Evolutionary conservation across 306 rosid genomes (phyloP), one percentile per base, ranked within the genome.

Genomic region (Argentina anserina): DNA sequence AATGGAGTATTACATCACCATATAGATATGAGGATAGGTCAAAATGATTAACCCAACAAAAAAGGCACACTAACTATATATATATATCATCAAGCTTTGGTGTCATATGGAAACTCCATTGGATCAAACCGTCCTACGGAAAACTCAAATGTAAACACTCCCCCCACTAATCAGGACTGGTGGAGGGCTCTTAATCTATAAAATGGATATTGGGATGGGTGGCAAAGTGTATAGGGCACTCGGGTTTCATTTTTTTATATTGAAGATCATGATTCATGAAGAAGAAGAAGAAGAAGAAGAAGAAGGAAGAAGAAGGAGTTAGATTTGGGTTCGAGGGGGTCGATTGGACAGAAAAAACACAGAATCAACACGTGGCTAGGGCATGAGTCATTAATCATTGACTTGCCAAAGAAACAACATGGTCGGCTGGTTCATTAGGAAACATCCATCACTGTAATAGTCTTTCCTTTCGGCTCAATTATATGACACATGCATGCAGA

Each of bases 201-300:
- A 28, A 28, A 59, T 23, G 33, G 63, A 52, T 6, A 43, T 10
- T 60, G 65, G 26, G 7, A 36, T 49, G 43, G 62, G 58, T 68
- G 67, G 73, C n/a, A 70, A n/a, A n/a, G 78, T 74, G 71, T 60
- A 79, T 15, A 71, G 20, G 34, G 53, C 83, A 73, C 60, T 50
- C 42, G 58, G 59, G 26, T 40, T 49, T 25, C 53, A 58, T 55
- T 55, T 33, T 33, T 40, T 15, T 29, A 31, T 28, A 37, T 40
- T 18, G 25, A 18, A 10, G n/a, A n/a, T n/a, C n/a, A n/a, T n/a
- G n/a, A n/a, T n/a, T n/a, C n/a, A n/a, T n/a, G 49, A 31, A 31
- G 25, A 33, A 2, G 61, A 9, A 53, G 15, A 7, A 21, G 59
- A n/a, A n/a, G 49, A 31, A 31, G 25, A 33, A 2, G 61, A 9